Evolutionary conservation across 1,284 basidiomycete species (phyloP).

Genomic region (Macrocystidia cucumis): DNA sequence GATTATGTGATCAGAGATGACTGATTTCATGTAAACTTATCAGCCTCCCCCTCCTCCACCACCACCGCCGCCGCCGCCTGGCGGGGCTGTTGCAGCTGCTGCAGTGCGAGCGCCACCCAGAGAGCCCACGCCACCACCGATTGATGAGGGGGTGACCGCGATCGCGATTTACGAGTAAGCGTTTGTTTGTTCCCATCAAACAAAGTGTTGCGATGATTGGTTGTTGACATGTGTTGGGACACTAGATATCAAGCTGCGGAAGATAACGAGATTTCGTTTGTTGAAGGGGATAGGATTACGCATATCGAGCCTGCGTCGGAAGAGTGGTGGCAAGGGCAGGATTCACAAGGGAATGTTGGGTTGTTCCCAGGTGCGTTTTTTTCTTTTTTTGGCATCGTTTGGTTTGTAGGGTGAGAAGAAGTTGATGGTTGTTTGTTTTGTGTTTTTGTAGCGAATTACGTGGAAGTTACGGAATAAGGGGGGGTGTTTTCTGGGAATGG

Average conservation of each 20-base stretch:
- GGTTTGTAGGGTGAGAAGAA: no score
- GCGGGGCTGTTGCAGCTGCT: no score
- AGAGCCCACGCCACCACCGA: no score
- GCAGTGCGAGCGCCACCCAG: no score
- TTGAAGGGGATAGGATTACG: conserved; percentile 71
- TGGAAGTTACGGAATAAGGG: conserved; percentile 44
- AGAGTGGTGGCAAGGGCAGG: conserved; percentile 86
- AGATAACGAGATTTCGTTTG: conserved; percentile 85
- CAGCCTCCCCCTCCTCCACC: no score
- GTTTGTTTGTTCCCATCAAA: conserved; percentile 3
- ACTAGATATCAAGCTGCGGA: conserved; percentile 78
- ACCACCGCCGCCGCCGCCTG: no score
- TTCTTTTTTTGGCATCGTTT: conserved; percentile 7
- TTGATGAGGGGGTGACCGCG: conserved; percentile 55
- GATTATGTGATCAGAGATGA: no score
- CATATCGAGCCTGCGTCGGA: conserved; percentile 69
- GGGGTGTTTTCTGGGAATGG: no score
- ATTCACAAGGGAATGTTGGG: conserved; percentile 54
- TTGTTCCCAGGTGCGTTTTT: conserved; percentile 73
- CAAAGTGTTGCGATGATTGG: conserved; percentile 1
- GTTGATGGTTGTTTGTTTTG: conserved; percentile 6
- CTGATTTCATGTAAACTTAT: no score
- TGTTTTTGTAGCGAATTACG: conserved; percentile 46
- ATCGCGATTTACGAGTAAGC: conserved; percentile 74
- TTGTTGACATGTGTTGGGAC: conserved; percentile 3